Percentiles rank a stretch among this genome's conserved stretches.
Evolutionary conservation across 306 rosid genomes (phyloP).

Genomic region (Prunus campanulata): DNA sequence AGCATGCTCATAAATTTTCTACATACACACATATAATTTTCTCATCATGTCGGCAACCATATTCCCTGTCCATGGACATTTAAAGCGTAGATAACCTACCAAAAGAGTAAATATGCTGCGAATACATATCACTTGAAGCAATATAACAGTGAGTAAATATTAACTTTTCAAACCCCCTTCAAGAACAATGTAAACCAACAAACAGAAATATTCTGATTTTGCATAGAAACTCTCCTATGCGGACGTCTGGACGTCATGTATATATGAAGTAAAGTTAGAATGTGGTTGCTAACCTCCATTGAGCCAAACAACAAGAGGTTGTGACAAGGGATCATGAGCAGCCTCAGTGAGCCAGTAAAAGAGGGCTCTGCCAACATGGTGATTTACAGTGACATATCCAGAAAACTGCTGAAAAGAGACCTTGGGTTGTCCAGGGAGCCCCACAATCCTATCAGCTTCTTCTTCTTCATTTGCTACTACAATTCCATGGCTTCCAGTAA

Average conservation of each 20-base stretch:
- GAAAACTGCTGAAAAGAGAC: slow-evolving; percentile 80
- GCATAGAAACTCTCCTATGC: too few relatives aligned
- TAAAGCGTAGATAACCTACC: not conserved
- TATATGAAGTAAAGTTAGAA: too few relatives aligned
- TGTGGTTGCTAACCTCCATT: slow-evolving; percentile 55
- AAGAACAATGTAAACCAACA: not conserved
- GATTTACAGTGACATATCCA: slow-evolving; percentile 83
- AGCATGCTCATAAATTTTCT: not conserved
- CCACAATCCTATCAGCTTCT: slow-evolving; percentile 58
- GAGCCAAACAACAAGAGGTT: slow-evolving; percentile 92
- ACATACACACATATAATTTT: not conserved
- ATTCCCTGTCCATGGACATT: not conserved
- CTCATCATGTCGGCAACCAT: not conserved
- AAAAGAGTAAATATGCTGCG: not conserved
- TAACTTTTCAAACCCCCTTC: too few relatives aligned
- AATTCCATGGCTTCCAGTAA: slow-evolving; percentile 5
- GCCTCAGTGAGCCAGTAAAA: slow-evolving; percentile 99
- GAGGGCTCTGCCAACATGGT: slow-evolving; percentile 82
- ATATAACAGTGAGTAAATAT: not conserved
- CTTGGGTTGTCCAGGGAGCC: slow-evolving; percentile 87
- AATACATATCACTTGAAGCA: not conserved
- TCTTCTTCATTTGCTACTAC: slow-evolving; percentile 30
- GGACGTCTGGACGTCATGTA: too few relatives aligned
- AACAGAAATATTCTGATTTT: too few relatives aligned
- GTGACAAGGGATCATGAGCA: slow-evolving; percentile 41